These are phyloP conservation scores for Metarhizium anisopliae DNA, from an alignment of 2,329 filamentous ascomycete genomes.

Conservation along the genomic window DNA sequence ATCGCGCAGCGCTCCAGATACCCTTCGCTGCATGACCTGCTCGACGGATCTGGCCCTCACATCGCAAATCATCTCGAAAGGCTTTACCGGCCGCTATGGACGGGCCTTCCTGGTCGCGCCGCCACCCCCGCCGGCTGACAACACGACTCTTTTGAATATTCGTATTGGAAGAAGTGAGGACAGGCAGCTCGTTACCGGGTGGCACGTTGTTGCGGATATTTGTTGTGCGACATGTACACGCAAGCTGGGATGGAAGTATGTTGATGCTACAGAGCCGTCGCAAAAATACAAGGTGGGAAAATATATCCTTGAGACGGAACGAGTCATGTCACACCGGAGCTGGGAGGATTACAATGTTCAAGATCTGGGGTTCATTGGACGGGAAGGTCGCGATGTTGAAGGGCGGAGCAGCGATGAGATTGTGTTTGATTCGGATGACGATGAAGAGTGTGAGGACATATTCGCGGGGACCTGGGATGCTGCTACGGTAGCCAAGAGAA, in stretches of 20 bases:
- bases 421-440: slow-evolving; percentile 54
- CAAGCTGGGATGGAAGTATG: slow-evolving; percentile 60
- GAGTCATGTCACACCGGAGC: slow-evolving; percentile 40
- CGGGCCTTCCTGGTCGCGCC: slow-evolving; percentile 52
- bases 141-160: slow-evolving; percentile 41
- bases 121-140: slow-evolving; percentile 14
- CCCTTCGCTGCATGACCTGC: slow-evolving; percentile 50
- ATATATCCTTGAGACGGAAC: slow-evolving; percentile 55
- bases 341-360: slow-evolving; percentile 35
- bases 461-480: slow-evolving; percentile 55
- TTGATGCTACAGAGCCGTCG: slow-evolving; percentile 48
- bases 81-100: slow-evolving; percentile 57
- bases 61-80: slow-evolving; percentile 54
- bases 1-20: slow-evolving; percentile 39
- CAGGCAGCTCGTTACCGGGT: slow-evolving; percentile 51
- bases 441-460: slow-evolving; percentile 58
- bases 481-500: slow-evolving; percentile 37
- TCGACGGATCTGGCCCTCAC: slow-evolving; percentile 51
- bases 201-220: slow-evolving; percentile 57
- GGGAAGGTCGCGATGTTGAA: slow-evolving; percentile 4
- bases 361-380: slow-evolving; percentile 5
- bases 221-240: slow-evolving; percentile 44
- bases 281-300: slow-evolving; percentile 63
- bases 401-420: slow-evolving; percentile 23
- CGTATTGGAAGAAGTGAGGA: slow-evolving; percentile 44